A percentile compares a stretch with the other conserved stretches of the same genome.
phyloP scores from a whole-genome alignment of 2,329 filamentous ascomycete genomes.

The Penicillium sclerotiorum region DNA sequence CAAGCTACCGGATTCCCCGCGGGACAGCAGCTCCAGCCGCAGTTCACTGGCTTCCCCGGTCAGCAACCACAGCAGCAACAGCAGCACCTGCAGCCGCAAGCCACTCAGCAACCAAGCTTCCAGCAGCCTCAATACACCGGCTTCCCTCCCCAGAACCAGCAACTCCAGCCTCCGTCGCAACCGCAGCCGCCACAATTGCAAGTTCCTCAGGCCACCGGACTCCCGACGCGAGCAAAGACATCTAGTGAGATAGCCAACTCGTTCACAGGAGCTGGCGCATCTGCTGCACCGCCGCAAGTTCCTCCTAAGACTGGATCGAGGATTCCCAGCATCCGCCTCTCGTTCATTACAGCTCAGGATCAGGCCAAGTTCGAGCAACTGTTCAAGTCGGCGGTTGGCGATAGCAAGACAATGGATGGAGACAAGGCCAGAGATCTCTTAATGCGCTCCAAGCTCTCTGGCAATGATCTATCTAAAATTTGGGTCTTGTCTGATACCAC shows the following conservation, averaged over 20 bases:
- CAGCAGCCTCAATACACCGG: slow-evolving; percentile 63
- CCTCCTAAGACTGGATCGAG: slow-evolving; percentile 67
- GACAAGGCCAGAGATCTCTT: slow-evolving; percentile 91
- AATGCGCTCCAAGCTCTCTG: slow-evolving; percentile 82
- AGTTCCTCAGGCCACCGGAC: slow-evolving; percentile 48
- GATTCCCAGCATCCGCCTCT: slow-evolving; percentile 91
- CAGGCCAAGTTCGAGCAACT: slow-evolving; percentile 97
- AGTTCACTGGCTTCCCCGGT: slow-evolving; percentile 54
- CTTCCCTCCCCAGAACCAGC: slow-evolving; percentile 49
- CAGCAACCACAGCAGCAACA: slow-evolving; percentile 36
- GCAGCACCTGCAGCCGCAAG: slow-evolving; percentile 44
- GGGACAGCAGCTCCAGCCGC: slow-evolving; percentile 50
- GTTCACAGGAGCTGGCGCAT: slow-evolving; percentile 50
- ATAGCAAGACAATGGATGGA: slow-evolving; percentile 80
- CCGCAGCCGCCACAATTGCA: slow-evolving; percentile 32
- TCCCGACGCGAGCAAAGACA: slow-evolving; percentile 62
- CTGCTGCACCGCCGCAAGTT: slow-evolving; percentile 59
- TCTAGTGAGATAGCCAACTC: slow-evolving; percentile 67
- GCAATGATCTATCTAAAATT: slow-evolving; percentile 86
- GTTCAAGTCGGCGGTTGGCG: slow-evolving; percentile 92
- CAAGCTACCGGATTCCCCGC: slow-evolving; percentile 69
- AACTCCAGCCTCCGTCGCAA: slow-evolving; percentile 32
- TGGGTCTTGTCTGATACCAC: slow-evolving; percentile 96
- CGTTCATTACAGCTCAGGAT: slow-evolving; percentile 93
- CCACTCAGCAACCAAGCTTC: slow-evolving; percentile 46